These are phyloP conservation scores for Pseudoscleropodium purum DNA, from an alignment of 225 moss, liverwort and hornwort species.

Conservation along the genomic window DNA sequence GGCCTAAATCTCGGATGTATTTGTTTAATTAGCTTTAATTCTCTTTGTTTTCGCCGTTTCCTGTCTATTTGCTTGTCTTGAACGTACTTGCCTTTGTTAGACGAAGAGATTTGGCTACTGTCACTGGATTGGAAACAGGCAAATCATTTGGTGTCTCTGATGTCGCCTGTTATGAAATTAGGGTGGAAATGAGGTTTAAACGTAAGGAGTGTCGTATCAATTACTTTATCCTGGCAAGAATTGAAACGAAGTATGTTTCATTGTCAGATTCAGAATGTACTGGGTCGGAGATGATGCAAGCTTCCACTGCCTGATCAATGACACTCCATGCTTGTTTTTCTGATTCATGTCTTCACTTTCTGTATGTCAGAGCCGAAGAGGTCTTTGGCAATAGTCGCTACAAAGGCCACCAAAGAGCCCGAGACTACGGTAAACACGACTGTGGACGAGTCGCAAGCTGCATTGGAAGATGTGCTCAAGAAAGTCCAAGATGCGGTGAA, in stretches of 20 bases:
- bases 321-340: background rate
- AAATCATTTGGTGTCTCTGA: background rate
- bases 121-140: background rate
- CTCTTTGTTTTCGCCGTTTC: background rate
- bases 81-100: background rate
- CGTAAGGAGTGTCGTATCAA: background rate
- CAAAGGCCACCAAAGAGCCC: slow-evolving; percentile 52
- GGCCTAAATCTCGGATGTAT: background rate
- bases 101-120: background rate
- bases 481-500: slow-evolving; percentile 40
- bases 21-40: background rate
- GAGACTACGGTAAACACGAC: slow-evolving; percentile 28
- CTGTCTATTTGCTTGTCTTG: background rate
- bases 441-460: slow-evolving; percentile 22
- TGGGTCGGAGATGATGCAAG: background rate
- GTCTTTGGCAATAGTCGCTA: slow-evolving; percentile 42
- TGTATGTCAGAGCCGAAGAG: slow-evolving; percentile 39
- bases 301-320: background rate
- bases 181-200: background rate
- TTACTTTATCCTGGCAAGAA: background rate
- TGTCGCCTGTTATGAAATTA: background rate
- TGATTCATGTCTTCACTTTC: background rate
- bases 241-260: background rate
- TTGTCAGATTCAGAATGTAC: background rate
- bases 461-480: slow-evolving; percentile 46